Evolutionary conservation across 176 grass and related monocot species (phyloP).

Genomic region (Ensete glaucum): DNA sequence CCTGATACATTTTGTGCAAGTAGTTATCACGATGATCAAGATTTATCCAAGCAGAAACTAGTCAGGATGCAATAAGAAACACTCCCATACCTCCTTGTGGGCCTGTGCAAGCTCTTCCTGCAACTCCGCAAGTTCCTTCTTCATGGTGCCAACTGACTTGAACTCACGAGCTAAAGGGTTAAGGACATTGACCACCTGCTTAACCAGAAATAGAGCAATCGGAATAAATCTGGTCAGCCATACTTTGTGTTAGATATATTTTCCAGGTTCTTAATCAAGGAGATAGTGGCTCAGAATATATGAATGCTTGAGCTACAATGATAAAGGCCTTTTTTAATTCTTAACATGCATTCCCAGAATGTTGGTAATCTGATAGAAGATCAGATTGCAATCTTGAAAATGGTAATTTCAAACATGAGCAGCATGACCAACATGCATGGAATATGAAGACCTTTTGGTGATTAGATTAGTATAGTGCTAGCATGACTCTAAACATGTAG

Average conservation of each 20-base stretch:
- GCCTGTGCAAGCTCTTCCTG: constrained; percentile 68
- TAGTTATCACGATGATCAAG: not conserved
- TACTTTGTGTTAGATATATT: too few relatives aligned
- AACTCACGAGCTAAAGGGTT: constrained; percentile 86
- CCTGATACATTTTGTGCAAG: constrained; percentile 26
- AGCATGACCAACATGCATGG: too few relatives aligned
- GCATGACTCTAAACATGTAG: not conserved
- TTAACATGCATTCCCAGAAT: too few relatives aligned
- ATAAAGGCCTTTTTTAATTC: too few relatives aligned
- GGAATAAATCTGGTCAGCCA: not conserved
- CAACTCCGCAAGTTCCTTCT: constrained; percentile 71
- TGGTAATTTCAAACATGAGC: too few relatives aligned
- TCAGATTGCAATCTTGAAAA: too few relatives aligned
- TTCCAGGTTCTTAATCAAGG: too few relatives aligned
- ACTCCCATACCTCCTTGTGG: constrained; percentile 55
- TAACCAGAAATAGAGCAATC: not conserved
- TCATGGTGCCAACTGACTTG: constrained; percentile 83
- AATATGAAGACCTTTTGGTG: too few relatives aligned
- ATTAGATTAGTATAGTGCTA: not conserved
- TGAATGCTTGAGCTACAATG: too few relatives aligned
- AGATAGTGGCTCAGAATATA: too few relatives aligned
- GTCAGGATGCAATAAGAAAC: not conserved
- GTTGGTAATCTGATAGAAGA: too few relatives aligned
- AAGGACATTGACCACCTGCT: constrained; percentile 85
- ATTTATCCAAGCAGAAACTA: not conserved